Percentiles rank a stretch among this genome's conserved stretches.
Conservation (phyloP, 495 filamentous ascomycete species). For the Cenococcum geophilum region DNA sequence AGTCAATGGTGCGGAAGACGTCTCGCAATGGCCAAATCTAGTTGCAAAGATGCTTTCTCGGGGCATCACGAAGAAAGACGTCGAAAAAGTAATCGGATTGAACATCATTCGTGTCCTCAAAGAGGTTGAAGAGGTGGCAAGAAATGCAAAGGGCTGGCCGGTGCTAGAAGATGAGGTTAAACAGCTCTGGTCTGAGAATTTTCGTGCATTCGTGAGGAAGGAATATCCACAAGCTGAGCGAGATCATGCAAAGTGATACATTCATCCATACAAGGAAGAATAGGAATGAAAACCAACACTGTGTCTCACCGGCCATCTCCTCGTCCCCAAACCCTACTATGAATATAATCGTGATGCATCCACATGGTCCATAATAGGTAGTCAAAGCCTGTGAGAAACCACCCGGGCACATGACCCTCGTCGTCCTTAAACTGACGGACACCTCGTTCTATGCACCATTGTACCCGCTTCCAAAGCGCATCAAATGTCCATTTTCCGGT, state of each 20-base stretch:
- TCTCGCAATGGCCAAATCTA: slow-evolving; percentile 60
- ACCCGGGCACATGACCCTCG: slow-evolving; percentile 13
- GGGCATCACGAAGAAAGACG: slow-evolving; percentile 15
- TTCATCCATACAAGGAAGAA: neutral
- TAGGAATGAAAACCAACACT: neutral
- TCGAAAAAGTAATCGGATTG: slow-evolving; percentile 24
- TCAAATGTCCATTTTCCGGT: slow-evolving; percentile 10
- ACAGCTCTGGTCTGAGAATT: slow-evolving; percentile 11
- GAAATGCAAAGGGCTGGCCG: neutral
- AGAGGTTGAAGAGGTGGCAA: slow-evolving; percentile 21
- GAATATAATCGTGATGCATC: slow-evolving; percentile 20
- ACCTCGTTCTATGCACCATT: neutral
- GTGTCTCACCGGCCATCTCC: slow-evolving; percentile 17
- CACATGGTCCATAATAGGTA: slow-evolving; percentile 17
- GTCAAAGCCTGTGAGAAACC: slow-evolving; percentile 22
- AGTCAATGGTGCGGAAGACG: slow-evolving; percentile 48
- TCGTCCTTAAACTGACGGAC: slow-evolving; percentile 6
- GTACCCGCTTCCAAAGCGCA: slow-evolving; percentile 9
- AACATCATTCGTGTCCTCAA: slow-evolving; percentile 30
- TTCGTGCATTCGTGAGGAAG: slow-evolving; percentile 3
- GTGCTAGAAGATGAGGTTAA: slow-evolving; percentile 15
- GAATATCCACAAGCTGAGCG: slow-evolving; percentile 13
- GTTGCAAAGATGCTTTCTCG: slow-evolving; percentile 49
- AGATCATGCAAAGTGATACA: neutral
- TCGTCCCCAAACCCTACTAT: slow-evolving; percentile 10